Conservation (phyloP, 805 yeast genomes). For the Metschnikowia koreensis region DNA sequence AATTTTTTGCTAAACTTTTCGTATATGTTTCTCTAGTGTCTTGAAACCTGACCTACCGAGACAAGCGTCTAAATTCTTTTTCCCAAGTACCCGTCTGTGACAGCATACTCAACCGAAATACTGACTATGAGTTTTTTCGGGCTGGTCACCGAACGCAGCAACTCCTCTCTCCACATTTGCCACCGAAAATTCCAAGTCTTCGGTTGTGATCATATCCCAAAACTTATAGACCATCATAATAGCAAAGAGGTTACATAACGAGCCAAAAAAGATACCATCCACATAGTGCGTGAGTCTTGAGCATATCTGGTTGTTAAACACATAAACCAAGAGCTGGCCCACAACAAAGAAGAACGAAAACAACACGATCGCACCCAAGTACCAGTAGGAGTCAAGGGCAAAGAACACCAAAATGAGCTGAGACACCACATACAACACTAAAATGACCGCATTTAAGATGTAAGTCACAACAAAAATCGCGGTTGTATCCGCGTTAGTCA, state of each 20-base stretch:
- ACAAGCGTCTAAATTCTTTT: not conserved
- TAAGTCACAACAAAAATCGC: constrained; percentile 70
- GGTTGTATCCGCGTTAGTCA: constrained; percentile 54
- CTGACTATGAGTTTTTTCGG: constrained; percentile 29
- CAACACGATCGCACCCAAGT: constrained; percentile 75
- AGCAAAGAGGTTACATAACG: constrained; percentile 75
- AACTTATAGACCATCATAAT: constrained; percentile 94
- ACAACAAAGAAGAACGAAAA: constrained; percentile 71
- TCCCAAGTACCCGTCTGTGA: not conserved
- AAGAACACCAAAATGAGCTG: constrained; percentile 67
- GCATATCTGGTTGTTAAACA: constrained; percentile 66
- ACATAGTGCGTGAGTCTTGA: constrained; percentile 74
- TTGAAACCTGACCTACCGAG: not conserved
- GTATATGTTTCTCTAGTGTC: not conserved
- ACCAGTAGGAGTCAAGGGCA: constrained; percentile 80
- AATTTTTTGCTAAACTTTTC: not conserved
- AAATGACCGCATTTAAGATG: constrained; percentile 64
- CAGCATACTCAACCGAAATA: constrained; percentile 6
- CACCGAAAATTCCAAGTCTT: constrained; percentile 90
- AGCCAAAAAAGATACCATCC: constrained; percentile 86
- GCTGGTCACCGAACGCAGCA: constrained; percentile 28
- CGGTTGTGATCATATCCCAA: constrained; percentile 95
- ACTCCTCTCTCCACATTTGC: constrained; percentile 43
- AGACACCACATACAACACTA: constrained; percentile 60
- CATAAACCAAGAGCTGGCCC: constrained; percentile 80